Evolutionary conservation across 2,329 filamentous ascomycete genomes (phyloP).

Genomic region (Trichophyton schoenleinii): DNA sequence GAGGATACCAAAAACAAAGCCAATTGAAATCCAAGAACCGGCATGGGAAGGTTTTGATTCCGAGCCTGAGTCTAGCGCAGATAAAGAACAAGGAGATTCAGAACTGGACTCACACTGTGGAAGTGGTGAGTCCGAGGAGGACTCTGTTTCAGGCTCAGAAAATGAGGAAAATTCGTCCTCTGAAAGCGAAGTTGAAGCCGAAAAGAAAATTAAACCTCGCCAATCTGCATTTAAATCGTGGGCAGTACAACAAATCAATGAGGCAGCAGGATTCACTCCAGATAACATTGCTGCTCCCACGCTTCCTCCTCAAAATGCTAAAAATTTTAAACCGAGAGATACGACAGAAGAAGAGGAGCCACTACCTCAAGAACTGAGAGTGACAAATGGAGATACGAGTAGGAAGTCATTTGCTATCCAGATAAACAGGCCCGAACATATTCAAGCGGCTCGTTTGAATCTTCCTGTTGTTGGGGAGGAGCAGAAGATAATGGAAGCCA

Average conservation of each 20-base stretch:
- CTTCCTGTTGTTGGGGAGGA: constrained; percentile 90
- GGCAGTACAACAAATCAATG: constrained; percentile 76
- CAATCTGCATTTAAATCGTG: constrained; percentile 78
- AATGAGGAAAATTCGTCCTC: constrained; percentile 26
- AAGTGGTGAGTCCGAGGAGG: constrained; percentile 19
- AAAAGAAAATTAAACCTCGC: constrained; percentile 23
- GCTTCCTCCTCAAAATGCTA: constrained; percentile 21
- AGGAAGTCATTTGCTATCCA: constrained; percentile 66
- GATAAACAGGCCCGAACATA: constrained; percentile 55
- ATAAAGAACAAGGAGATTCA: constrained; percentile 14
- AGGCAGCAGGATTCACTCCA: constrained; percentile 59
- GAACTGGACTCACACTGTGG: constrained; percentile 19
- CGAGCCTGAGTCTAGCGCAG: constrained; percentile 21
- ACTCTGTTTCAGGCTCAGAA: constrained; percentile 16
- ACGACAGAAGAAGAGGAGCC: constrained; percentile 29
- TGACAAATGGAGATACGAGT: constrained; percentile 32
- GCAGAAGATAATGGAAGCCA: constrained; percentile 94
- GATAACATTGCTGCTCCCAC: constrained; percentile 19
- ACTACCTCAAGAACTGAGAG: constrained; percentile 27
- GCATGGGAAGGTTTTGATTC: constrained; percentile 36
- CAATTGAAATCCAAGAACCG: constrained; percentile 26
- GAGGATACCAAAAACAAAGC: constrained; percentile 36
- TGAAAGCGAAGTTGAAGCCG: constrained; percentile 16
- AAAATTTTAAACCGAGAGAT: constrained; percentile 25
- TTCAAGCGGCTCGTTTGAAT: constrained; percentile 65